Conservation (phyloP, 495 filamentous ascomycete genomes). For the Penicillium cataractarum region DNA sequence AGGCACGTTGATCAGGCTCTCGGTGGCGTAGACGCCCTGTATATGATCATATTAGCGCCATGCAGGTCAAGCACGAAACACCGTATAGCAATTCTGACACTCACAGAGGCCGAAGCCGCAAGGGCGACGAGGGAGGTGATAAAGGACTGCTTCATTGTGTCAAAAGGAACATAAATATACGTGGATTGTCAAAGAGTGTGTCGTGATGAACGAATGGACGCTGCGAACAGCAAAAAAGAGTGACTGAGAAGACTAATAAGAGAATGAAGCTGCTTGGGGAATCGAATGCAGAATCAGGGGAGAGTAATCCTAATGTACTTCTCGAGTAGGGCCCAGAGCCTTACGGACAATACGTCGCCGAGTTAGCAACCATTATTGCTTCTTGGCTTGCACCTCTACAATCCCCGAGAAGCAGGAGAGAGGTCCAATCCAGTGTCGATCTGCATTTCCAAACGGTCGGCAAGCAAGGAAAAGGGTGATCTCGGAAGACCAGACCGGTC, state of each 20-base stretch:
- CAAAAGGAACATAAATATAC: constrained; percentile 19
- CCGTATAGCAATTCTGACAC: not conserved
- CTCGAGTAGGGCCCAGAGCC: not conserved
- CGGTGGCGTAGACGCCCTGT: constrained; percentile 26
- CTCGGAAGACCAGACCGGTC: constrained; percentile 12
- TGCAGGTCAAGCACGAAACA: not conserved
- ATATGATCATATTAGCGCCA: constrained; percentile 2
- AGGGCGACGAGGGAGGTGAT: constrained; percentile 32
- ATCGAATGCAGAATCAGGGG: not conserved
- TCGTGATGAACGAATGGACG: constrained; percentile 31
- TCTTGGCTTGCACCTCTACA: constrained; percentile 3
- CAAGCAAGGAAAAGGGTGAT: constrained; percentile 10
- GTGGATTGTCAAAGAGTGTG: constrained; percentile 13
- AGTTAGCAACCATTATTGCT: not conserved
- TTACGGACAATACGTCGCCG: not conserved
- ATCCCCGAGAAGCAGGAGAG: constrained; percentile 2
- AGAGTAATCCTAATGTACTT: constrained; percentile 7
- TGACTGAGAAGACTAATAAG: constrained; percentile 20
- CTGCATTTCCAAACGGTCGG: constrained; percentile 9
- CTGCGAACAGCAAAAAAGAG: constrained; percentile 31
- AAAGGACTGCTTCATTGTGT: constrained; percentile 38
- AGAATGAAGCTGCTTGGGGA: constrained; percentile 23
- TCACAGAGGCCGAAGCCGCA: constrained; percentile 28
- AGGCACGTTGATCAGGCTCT: constrained; percentile 32
- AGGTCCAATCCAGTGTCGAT: constrained; percentile 10